phyloP scores from a whole-genome alignment of 345 rosid genomes.

The Hibiscus syriacus region DNA sequence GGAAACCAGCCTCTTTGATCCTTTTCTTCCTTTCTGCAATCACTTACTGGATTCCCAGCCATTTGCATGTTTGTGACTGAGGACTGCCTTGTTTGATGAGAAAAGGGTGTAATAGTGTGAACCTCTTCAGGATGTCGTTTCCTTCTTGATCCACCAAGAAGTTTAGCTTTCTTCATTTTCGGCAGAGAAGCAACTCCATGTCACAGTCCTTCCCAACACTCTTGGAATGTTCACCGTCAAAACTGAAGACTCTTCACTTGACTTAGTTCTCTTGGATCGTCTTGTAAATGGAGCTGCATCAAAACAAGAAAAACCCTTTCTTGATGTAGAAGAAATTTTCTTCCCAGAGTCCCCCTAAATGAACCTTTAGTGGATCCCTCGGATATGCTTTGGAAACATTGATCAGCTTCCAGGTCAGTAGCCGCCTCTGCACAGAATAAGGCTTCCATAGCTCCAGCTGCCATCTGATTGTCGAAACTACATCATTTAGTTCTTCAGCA shows the following conservation, averaged over 20 bases:
- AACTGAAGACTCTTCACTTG: slow-evolving; percentile 15
- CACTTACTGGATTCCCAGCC: slow-evolving; percentile 13
- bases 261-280: slow-evolving; percentile 30
- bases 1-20: slow-evolving; percentile 5
- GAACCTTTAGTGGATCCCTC: slow-evolving; percentile 20
- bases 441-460: slow-evolving; percentile 92
- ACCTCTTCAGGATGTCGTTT: slow-evolving; percentile 9
- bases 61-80: slow-evolving; percentile 13
- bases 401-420: slow-evolving; percentile 12
- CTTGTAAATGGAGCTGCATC: slow-evolving; percentile 27
- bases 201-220: slow-evolving; percentile 22
- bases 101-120: slow-evolving; percentile 21
- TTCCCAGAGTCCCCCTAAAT: slow-evolving; percentile 20
- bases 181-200: slow-evolving; percentile 17
- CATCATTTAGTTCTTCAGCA: slow-evolving; percentile 35
- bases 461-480: slow-evolving; percentile 79
- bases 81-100: slow-evolving; percentile 40
- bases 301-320: slow-evolving; percentile 13
- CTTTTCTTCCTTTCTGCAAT: slow-evolving; percentile 10
- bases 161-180: slow-evolving; percentile 35
- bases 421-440: slow-evolving; percentile 41
- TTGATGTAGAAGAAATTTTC: slow-evolving; percentile 14
- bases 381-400: slow-evolving; percentile 9
- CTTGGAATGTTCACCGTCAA: slow-evolving; percentile 17
- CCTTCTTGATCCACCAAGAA: slow-evolving; percentile 12